Evolutionary conservation across 257 asterid species (phyloP), one percentile per base, ranked within the genome.

Genomic region (Osmanthus fragrans): DNA sequence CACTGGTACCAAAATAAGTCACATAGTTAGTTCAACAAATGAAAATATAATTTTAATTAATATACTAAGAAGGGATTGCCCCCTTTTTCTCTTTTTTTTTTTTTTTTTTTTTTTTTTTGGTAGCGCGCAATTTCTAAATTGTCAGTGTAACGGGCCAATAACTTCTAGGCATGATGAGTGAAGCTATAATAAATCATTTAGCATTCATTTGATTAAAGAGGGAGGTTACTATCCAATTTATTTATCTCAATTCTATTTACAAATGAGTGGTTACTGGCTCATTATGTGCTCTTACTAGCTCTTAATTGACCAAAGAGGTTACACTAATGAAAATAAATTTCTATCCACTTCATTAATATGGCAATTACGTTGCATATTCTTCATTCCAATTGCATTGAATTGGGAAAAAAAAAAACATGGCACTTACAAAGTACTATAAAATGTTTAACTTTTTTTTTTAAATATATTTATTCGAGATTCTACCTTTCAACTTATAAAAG

Each of bases 91-190:
- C n/a, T n/a, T n/a, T 36, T 6, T 36, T 36, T 32, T 32, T 2
- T 3, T 3, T 33, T 33, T 36, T 6, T 5, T 36, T 32, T 32
- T 32, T 0, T 0, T 0, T 32, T 32, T 3, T 32, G 4, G 34
- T 18, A 76, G 47, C 73, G 32, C 32, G 32, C 2, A 65, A 29
- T 30, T 67, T 47, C 16, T 25, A 58, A 79, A 64, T 71, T n/a
- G 21, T 68, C 10, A 36, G 75, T 70, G 64, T 73, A 76, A 73
- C 75, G 29, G 65, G 58, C 72, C 74, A 79, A 72, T 79, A 63
- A 54, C 36, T 78, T 37, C n/a, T 32, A 75, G 6, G 69, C 74
- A 76, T 76, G 64, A 79, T 76, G 72, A 79, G 74, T 54, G 84
- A 77, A 71, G 79, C 80, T 68, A 79, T 73, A 39, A 77, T 72